These are phyloP conservation scores for Fusarium sarcochroum DNA, from an alignment of 2,329 filamentous ascomycete genomes.

Conservation along the genomic window DNA sequence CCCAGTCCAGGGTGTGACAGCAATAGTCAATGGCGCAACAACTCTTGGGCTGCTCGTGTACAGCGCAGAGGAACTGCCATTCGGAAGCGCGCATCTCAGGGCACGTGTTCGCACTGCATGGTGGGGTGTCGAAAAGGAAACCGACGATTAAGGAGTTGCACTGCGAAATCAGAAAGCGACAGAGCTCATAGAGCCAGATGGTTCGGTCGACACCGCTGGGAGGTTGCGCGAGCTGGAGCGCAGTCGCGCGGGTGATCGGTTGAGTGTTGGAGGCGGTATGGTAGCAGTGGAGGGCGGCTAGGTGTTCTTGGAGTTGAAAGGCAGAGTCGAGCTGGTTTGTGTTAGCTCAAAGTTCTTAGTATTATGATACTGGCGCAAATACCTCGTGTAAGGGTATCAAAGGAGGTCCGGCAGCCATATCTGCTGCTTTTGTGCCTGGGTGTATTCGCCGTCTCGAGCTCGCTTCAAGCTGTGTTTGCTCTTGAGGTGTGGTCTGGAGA, in stretches of 20 bases:
- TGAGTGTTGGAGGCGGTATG: slow-evolving; percentile 77
- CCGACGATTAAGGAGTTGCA: slow-evolving; percentile 93
- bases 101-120: slow-evolving; percentile 90
- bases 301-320: slow-evolving; percentile 97
- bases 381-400: slow-evolving; percentile 89
- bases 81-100: slow-evolving; percentile 98
- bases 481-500: slow-evolving; percentile 72
- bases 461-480: slow-evolving; percentile 75
- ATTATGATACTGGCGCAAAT: slow-evolving; percentile 31
- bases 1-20: slow-evolving; percentile 98
- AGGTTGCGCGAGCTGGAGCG: slow-evolving; percentile 81
- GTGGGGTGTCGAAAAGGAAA: slow-evolving; percentile 90
- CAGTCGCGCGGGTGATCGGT: slow-evolving; percentile 82
- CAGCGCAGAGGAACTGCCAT: slow-evolving; percentile 99
- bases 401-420: slow-evolving; percentile 94
- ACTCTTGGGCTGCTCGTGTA: slow-evolving; percentile 95
- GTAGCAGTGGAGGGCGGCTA: slow-evolving; percentile 90
- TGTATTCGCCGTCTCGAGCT: slow-evolving; percentile 88
- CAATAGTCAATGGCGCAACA: slow-evolving; percentile 99
- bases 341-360: slow-evolving; percentile 27
- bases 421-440: slow-evolving; percentile 89
- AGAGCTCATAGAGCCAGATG: slow-evolving; percentile 98
- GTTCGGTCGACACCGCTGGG: slow-evolving; percentile 87
- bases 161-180: slow-evolving; percentile 94
- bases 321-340: slow-evolving; percentile 86